These are phyloP conservation scores for Trametes elegans DNA, from an alignment of 768 basidiomycete genomes.

Conservation along the genomic window DNA sequence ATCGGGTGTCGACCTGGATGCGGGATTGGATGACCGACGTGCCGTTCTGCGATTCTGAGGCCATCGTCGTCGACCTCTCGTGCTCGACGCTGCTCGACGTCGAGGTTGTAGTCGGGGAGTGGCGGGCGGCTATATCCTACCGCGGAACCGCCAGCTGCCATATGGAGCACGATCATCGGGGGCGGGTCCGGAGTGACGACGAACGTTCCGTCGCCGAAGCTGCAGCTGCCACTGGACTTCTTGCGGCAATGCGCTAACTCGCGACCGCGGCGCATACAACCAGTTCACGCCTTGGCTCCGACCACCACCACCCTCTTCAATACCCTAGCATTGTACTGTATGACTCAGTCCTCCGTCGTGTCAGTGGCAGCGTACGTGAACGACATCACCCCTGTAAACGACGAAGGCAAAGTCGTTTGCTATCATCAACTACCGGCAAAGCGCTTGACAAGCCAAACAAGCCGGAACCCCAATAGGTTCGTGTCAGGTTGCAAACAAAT, in stretches of 20 bases:
- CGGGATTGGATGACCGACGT: neutral
- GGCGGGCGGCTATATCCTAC: neutral
- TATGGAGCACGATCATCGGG: too few relatives aligned
- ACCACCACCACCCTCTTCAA: neutral
- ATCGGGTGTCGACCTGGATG: constrained; percentile 47
- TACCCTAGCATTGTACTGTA: neutral
- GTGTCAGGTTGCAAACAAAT: neutral
- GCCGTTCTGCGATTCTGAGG: neutral
- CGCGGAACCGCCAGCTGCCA: too few relatives aligned
- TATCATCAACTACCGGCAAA: constrained; percentile 27
- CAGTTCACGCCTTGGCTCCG: neutral
- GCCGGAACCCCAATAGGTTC: constrained; percentile 37
- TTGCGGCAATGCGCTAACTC: neutral
- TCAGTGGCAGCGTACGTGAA: constrained; percentile 1
- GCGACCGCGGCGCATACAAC: neutral
- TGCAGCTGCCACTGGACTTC: too few relatives aligned
- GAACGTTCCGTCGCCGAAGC: neutral
- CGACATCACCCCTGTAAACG: constrained; percentile 1
- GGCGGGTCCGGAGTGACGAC: too few relatives aligned
- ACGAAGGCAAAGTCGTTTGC: constrained; percentile 11
- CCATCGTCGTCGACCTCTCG: neutral
- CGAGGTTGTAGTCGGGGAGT: neutral
- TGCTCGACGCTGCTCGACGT: neutral
- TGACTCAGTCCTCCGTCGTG: neutral
- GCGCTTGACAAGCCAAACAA: constrained; percentile 30